Conservation (phyloP, 1,284 basidiomycete species). For the Rhodotorula mucilaginosa region DNA sequence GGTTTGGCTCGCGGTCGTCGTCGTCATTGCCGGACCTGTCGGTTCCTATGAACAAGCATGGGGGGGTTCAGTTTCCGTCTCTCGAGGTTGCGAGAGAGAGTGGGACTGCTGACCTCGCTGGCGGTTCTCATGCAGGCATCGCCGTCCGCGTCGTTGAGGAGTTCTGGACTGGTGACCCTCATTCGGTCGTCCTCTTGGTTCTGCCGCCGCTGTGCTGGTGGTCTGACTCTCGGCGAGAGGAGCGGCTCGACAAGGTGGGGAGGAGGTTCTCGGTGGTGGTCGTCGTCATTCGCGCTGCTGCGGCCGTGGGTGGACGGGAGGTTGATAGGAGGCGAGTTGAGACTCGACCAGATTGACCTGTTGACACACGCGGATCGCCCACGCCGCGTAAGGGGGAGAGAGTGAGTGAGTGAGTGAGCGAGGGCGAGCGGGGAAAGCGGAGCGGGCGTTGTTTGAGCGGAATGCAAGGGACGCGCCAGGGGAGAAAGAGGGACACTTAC, state of each 20-base stretch:
- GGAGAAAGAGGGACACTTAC: neutral
- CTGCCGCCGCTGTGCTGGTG: neutral
- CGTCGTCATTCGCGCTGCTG: neutral
- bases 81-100: neutral
- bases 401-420: neutral
- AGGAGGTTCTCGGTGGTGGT: neutral
- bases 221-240: neutral
- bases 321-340: neutral
- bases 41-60: neutral
- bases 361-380: too few relatives aligned
- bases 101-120: conserved; percentile 3
- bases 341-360: neutral
- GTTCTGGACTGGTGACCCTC: neutral
- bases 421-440: neutral
- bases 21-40: neutral
- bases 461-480: neutral
- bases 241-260: neutral
- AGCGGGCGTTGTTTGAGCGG: neutral
- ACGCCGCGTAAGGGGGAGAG: too few relatives aligned
- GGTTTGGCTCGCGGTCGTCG: too few relatives aligned
- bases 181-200: neutral
- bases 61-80: neutral
- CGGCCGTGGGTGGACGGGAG: neutral
- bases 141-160: neutral
- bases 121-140: neutral